These are phyloP conservation scores for Tolypocladium inflatum DNA, from an alignment of 2,329 filamentous ascomycete species.

Conservation along the genomic window DNA sequence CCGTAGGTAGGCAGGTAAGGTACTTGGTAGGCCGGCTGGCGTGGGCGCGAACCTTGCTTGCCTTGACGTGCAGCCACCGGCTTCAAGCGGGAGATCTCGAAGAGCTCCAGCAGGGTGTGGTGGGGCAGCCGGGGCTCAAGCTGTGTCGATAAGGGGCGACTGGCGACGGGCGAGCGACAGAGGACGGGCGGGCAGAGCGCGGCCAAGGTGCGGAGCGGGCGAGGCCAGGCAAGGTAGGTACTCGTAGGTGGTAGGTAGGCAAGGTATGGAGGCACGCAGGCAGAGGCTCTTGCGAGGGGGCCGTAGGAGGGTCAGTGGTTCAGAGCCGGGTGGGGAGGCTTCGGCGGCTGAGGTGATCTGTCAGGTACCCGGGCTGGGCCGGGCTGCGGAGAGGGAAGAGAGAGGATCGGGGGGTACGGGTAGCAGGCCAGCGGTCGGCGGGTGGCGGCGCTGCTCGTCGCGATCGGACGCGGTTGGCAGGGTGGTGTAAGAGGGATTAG, in stretches of 20 bases:
- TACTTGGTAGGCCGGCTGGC: not conserved
- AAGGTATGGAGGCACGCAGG: not conserved
- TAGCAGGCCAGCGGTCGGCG: not conserved
- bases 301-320: not conserved
- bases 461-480: not conserved
- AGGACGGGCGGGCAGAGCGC: not conserved
- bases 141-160: conserved; percentile 1
- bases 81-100: not conserved
- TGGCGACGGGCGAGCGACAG: not conserved
- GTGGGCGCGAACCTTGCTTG: not conserved
- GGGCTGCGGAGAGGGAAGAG: not conserved
- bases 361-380: conserved; percentile 3
- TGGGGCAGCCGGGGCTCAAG: conserved; percentile 1
- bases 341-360: conserved; percentile 2
- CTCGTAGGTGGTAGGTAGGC: too few relatives aligned
- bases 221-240: not conserved
- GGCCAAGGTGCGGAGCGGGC: not conserved
- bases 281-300: not conserved
- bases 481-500: not conserved
- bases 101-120: not conserved
- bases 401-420: not conserved
- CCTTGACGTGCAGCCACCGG: not conserved
- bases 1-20: not conserved
- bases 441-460: not conserved
- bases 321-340: not conserved